Evolutionary conservation across 257 asterid species (phyloP).

Genomic region (Solanum tarijense): DNA sequence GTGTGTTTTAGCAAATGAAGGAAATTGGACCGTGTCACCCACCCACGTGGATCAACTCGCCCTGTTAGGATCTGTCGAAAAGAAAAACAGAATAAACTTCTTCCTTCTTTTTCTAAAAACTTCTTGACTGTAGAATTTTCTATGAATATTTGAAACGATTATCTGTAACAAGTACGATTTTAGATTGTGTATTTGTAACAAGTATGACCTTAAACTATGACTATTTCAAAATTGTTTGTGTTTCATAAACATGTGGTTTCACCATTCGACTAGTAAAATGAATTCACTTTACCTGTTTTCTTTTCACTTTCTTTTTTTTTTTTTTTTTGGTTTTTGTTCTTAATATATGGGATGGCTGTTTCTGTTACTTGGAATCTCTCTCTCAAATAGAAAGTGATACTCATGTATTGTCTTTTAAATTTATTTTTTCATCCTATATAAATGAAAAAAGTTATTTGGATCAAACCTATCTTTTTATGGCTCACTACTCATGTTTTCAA

Average conservation of each 20-base stretch:
- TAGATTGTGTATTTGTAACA: not conserved
- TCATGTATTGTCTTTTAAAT: too few relatives aligned
- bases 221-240: not conserved
- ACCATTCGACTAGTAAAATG: not conserved
- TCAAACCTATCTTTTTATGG: not conserved
- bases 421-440: too few relatives aligned
- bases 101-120: too few relatives aligned
- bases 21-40: too few relatives aligned
- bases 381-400: too few relatives aligned
- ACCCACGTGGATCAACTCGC: too few relatives aligned
- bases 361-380: too few relatives aligned
- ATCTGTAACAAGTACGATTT: too few relatives aligned
- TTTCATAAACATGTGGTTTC: not conserved
- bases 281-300: too few relatives aligned
- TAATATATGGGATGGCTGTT: too few relatives aligned
- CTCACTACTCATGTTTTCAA: too few relatives aligned
- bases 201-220: too few relatives aligned
- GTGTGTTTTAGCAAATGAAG: not conserved
- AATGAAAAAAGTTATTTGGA: not conserved
- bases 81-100: not conserved
- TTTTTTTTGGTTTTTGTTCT: not conserved
- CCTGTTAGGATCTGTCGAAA: not conserved
- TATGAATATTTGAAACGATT: not conserved
- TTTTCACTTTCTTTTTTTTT: not conserved
- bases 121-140: not conserved